Evolutionary conservation across 2,329 filamentous ascomycete species (phyloP), one percentile per base, ranked within the genome.

Genomic region (Penicillium digitatum): DNA sequence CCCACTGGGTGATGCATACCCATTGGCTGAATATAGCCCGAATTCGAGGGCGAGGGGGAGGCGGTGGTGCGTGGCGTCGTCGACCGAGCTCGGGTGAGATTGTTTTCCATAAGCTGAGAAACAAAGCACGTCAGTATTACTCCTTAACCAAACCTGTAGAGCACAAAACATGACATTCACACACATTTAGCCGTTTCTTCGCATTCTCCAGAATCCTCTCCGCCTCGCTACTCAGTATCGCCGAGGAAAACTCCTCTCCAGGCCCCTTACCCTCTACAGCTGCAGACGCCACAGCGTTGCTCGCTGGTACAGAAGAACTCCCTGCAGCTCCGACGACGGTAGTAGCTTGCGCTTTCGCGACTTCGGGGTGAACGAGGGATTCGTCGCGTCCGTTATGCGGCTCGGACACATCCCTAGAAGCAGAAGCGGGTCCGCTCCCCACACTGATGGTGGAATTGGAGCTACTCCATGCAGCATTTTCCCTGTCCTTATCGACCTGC

Each of bases 141-240:
- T 11, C 10, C 43, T 38, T 27, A n/a, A 26, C n/a, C 47, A 39
- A 39, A 14, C 16, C 3, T 24, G 14, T 14, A 1, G n/a, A 10
- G 8, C 24, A 24, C 14, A 14, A 40, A 12, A 42, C 18, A 32
- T 14, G 43, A 32, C 3, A 26, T 40, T 18, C 35, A 75, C 89
- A 72, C 80, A 95, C 90, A 69, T 89, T 94, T 58, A 97, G 79
- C 64, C 91, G 82, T 71, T 86, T 87, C 76, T 96, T 96, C 31
- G 93, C 93, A 74, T 95, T 96, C 53, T 91, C 90, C 52, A 97
- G 80, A 68, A 96, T 96, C 67, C 92, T 81, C 70, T 96, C 92
- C 1, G 92, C 92, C 65, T 90, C 84, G 62, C 87, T 86, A 71
- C 90, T 93, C 60, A 95, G 76, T 24, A 89, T 85, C 16, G 82